Evolutionary conservation across 805 yeast genomes (phyloP).

Genomic region (Suhomyces sp.): DNA sequence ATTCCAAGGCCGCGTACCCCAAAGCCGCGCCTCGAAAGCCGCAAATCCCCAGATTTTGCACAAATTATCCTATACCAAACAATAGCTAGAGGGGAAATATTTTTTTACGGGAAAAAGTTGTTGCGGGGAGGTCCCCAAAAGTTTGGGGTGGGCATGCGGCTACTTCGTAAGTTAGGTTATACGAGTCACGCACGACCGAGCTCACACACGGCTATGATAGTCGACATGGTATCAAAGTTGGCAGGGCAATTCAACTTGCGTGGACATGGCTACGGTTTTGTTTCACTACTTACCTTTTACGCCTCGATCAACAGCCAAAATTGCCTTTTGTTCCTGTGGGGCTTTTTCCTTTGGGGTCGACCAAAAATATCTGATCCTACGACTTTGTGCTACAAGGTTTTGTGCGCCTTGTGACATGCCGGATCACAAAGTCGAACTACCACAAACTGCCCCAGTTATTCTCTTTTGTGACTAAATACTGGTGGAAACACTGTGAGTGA

Average conservation of each 20-base stretch:
- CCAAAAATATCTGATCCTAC: background rate
- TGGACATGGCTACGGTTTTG: background rate
- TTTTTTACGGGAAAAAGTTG: background rate
- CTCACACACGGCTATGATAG: background rate
- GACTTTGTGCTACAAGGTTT: background rate
- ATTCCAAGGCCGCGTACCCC: background rate
- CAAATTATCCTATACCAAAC: background rate
- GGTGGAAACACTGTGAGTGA: background rate
- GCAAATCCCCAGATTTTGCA: background rate
- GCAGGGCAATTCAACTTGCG: background rate
- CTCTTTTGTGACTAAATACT: background rate
- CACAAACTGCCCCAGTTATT: background rate
- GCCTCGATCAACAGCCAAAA: background rate
- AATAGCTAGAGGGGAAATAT: background rate
- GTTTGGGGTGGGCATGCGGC: background rate
- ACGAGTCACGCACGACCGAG: background rate
- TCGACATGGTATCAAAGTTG: background rate
- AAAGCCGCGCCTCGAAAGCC: background rate
- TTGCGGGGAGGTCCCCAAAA: slow-evolving; percentile 1
- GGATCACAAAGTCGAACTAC: background rate
- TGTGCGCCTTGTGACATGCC: background rate
- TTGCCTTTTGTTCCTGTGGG: background rate
- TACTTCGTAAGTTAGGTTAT: background rate
- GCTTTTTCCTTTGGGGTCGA: background rate
- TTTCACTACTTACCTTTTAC: background rate